Percentiles rank a stretch among this genome's conserved stretches.
Evolutionary conservation across 306 rosid genomes (phyloP).

Genomic region (Cajanus cajan): DNA sequence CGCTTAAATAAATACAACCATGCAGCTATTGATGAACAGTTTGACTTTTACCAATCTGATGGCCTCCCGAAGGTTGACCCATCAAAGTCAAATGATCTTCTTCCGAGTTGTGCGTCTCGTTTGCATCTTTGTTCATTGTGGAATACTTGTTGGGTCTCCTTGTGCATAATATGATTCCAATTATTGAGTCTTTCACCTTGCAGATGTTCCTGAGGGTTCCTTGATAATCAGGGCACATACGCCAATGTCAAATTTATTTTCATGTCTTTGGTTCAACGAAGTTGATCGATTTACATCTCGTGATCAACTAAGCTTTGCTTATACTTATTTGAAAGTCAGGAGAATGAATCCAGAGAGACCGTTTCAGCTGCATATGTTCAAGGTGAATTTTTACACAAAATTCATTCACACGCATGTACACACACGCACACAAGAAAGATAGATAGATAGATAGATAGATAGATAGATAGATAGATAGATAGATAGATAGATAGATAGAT

Average conservation of each 20-base stretch:
- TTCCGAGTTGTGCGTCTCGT: slow-evolving; percentile 80
- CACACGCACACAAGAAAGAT: too few species aligned
- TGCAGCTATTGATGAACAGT: slow-evolving; percentile 77
- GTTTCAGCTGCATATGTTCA: slow-evolving; percentile 75
- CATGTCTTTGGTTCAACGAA: slow-evolving; percentile 98
- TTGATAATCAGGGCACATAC: slow-evolving; percentile 92
- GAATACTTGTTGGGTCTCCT: slow-evolving; percentile 13
- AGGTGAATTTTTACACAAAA: slow-evolving; percentile 46
- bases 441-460: too few species aligned
- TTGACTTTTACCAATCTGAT: slow-evolving; percentile 71
- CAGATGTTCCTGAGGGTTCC: slow-evolving; percentile 99
- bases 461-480: too few species aligned
- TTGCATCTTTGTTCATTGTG: slow-evolving; percentile 31
- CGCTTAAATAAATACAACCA: slow-evolving; percentile 86
- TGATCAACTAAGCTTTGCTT: slow-evolving; percentile 94
- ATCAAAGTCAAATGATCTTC: slow-evolving; percentile 51
- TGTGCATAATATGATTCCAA: slow-evolving; percentile 12
- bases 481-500: too few species aligned
- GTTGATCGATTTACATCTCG: slow-evolving; percentile 95
- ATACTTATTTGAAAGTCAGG: slow-evolving; percentile 80
- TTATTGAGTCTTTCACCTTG: slow-evolving; percentile 27
- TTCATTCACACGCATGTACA: background rate
- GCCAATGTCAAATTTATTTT: slow-evolving; percentile 86
- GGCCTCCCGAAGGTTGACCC: slow-evolving; percentile 83
- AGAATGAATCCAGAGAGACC: slow-evolving; percentile 73